These are phyloP conservation scores for Picochlorum sp. DNA, from an alignment of 139 green algal genomes.

Conservation along the genomic window DNA sequence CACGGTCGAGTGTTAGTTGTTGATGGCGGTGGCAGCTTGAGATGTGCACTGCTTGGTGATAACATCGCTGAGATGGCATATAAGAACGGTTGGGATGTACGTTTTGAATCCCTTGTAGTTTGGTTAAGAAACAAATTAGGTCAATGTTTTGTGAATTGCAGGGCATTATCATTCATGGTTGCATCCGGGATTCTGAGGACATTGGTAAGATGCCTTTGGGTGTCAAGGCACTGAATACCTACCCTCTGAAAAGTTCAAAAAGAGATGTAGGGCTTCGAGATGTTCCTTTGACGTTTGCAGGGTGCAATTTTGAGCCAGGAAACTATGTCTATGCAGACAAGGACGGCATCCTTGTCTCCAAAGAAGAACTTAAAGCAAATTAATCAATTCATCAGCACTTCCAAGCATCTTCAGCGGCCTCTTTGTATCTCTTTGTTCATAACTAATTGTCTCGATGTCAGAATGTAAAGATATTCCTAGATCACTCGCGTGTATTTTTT, in stretches of 20 bases:
- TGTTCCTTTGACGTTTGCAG: constrained; percentile 62
- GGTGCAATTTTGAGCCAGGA: constrained; percentile 60
- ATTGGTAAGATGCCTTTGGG: constrained; percentile 75
- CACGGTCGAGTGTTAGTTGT: constrained; percentile 82
- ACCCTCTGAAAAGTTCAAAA: constrained; percentile 85
- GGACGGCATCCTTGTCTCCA: constrained; percentile 72
- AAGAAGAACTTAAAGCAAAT: constrained; percentile 43
- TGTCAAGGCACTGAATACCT: constrained; percentile 80
- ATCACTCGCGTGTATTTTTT: constrained; percentile 29
- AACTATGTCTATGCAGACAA: constrained; percentile 84
- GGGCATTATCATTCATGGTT: constrained; percentile 91
- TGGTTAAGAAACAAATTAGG: background rate
- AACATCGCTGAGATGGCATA: constrained; percentile 81
- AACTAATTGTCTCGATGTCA: background rate
- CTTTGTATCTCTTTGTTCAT: background rate
- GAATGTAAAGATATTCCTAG: constrained; percentile 4
- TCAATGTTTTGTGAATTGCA: constrained; percentile 22
- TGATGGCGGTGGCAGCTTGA: constrained; percentile 73
- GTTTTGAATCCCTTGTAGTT: constrained; percentile 3
- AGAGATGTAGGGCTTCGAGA: constrained; percentile 72
- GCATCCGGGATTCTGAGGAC: constrained; percentile 84
- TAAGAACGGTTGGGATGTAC: constrained; percentile 85
- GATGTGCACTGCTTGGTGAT: constrained; percentile 91
- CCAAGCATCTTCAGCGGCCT: background rate
- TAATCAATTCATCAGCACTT: constrained; percentile 4